phyloP scores from a whole-genome alignment of 148 eudicot genomes.

The Spergularia marina region DNA sequence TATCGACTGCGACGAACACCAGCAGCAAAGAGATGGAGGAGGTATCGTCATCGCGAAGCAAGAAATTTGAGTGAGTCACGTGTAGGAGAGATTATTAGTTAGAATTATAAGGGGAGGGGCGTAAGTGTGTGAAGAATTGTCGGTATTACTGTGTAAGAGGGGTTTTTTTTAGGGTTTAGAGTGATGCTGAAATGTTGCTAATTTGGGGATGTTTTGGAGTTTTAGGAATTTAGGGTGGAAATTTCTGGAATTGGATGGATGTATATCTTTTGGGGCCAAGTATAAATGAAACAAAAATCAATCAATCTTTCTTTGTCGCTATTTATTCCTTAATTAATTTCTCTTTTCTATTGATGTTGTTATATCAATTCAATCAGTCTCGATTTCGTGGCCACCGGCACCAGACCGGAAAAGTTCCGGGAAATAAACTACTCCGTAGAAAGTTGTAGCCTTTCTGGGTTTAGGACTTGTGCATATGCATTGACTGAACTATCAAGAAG shows the following conservation, averaged over 20 bases:
- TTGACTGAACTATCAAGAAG: no score
- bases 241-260: background rate
- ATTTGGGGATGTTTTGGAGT: background rate
- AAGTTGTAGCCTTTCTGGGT: no score
- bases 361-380: no score
- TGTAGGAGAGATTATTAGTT: background rate
- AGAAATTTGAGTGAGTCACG: background rate
- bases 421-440: no score
- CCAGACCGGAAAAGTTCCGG: no score
- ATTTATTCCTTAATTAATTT: no score
- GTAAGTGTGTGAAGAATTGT: background rate
- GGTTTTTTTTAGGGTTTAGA: conserved; percentile 2
- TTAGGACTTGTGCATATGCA: no score
- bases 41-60: background rate
- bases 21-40: background rate
- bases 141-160: background rate
- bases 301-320: no score
- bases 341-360: no score
- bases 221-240: background rate
- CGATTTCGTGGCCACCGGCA: no score
- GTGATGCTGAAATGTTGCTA: background rate
- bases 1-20: background rate
- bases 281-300: background rate
- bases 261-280: conserved; percentile 12
- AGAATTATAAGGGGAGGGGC: background rate